phyloP scores from a whole-genome alignment of 1,284 basidiomycete genomes.

The Apiotrichum domesticum region DNA sequence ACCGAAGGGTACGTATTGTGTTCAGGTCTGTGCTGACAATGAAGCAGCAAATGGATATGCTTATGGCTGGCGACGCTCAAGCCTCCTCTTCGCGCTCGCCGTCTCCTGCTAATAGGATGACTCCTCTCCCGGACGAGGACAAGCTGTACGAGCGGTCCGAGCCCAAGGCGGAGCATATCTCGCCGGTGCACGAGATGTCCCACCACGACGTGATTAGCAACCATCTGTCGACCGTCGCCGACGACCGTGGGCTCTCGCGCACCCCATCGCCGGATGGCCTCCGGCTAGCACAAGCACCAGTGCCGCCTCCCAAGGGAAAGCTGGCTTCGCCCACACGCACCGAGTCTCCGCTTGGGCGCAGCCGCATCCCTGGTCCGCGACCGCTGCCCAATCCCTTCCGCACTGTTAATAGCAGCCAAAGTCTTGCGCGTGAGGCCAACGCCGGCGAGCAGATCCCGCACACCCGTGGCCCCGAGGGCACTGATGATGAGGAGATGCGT shows the following conservation, averaged over 20 bases:
- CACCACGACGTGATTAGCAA: not conserved
- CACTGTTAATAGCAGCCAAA: slow-evolving; percentile 9
- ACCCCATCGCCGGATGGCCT: slow-evolving; percentile 29
- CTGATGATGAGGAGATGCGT: slow-evolving; percentile 23
- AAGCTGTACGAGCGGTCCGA: not conserved
- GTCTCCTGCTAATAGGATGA: slow-evolving; percentile 23
- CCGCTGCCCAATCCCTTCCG: slow-evolving; percentile 38
- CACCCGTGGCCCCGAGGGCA: not conserved
- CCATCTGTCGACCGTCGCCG: not conserved
- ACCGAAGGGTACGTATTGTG: slow-evolving; percentile 14
- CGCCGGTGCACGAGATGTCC: not conserved
- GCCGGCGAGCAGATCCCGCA: not conserved
- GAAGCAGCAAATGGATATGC: slow-evolving; percentile 15
- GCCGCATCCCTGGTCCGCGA: slow-evolving; percentile 21
- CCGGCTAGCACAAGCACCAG: not conserved
- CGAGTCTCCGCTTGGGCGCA: slow-evolving; percentile 27
- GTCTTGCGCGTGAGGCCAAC: slow-evolving; percentile 2
- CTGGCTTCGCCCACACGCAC: slow-evolving; percentile 18
- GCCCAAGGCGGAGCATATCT: not conserved
- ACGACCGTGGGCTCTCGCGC: slow-evolving; percentile 16
- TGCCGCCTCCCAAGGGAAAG: slow-evolving; percentile 1
- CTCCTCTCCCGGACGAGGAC: slow-evolving; percentile 8
- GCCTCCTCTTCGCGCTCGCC: slow-evolving; percentile 36
- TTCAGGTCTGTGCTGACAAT: slow-evolving; percentile 8
- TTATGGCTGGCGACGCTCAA: slow-evolving; percentile 6